Base-by-base conservation (phyloP, 2,329 filamentous ascomycete genomes). In the Mycosphaerella sp. region DNA sequence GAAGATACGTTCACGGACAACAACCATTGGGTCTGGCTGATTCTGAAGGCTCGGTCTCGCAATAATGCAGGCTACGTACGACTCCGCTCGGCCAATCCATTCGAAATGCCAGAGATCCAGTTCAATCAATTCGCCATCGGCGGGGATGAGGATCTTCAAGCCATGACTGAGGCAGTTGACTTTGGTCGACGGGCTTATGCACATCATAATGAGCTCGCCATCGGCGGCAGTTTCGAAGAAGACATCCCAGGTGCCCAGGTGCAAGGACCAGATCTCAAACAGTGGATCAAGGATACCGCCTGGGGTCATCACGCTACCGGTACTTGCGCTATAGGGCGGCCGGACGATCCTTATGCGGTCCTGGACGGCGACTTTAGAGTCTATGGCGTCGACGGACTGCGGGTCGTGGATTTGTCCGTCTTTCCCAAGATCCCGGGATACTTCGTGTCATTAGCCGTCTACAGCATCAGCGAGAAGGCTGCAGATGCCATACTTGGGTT, bases 1-100 rank as follows among this genome's bases (percentile, higher is more conserved):
- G 59, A 70, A 13, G 71, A 74, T 54, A 69, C 72, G 2, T 67
- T 73, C 1, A 63, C 66, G 0, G 73, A 67, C 37, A 68, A 68
- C 1, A 70, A 70, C 18, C 70, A 73, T 54, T 76, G 70, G 69
- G 67, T 69, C 13, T 77, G 73, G 73, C 68, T 67, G 4, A 73
- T 76, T 1, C 71, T 87, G 81, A 84, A 84, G 66, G 75, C 78
- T 0, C 81, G 84, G 59, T 76, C 82, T 0, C 76, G 79, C 43
- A 85, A 87, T 63, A 85, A 86, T 62, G 66, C 65, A 65, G 85
- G 85, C 4, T 76, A 74, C 2, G 83, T 88, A 2, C 74, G 65
- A 1, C 75, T 88, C 2, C 71, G 70, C n/a, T 82, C 79, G 0
- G 68, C 76, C 0, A 77, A 87, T 60, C 83, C 84, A 0, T 75